These are phyloP conservation scores for Umbelopsis sp. DNA, from an alignment of 192 early-diverging fungal genomes.

Conservation along the genomic window DNA sequence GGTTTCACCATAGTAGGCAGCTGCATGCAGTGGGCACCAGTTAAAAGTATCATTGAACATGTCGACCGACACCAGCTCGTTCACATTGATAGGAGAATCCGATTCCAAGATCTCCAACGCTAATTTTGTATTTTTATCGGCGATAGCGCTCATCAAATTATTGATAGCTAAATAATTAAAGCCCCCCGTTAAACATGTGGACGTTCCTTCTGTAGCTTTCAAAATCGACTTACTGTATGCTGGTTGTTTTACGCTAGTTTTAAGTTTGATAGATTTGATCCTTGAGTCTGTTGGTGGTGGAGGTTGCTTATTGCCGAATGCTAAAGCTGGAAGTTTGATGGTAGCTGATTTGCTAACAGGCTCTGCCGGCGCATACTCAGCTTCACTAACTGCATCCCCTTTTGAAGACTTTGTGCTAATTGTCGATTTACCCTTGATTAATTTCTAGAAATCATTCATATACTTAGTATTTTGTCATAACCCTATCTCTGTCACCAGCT, in stretches of 20 bases:
- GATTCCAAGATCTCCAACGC: slow-evolving; percentile 20
- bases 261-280: slow-evolving; percentile 9
- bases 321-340: slow-evolving; percentile 6
- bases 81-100: slow-evolving; percentile 21
- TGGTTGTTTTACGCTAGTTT: background rate
- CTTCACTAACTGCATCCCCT: background rate
- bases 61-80: slow-evolving; percentile 28
- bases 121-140: slow-evolving; percentile 14
- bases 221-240: background rate
- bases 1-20: slow-evolving; percentile 76
- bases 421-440: slow-evolving; percentile 19
- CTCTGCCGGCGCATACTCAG: background rate
- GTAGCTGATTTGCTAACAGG: background rate
- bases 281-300: background rate
- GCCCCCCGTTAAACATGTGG: too few species aligned
- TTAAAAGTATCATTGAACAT: slow-evolving; percentile 64
- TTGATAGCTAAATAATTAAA: slow-evolving; percentile 5
- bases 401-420: background rate
- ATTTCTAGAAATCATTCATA: slow-evolving; percentile 28
- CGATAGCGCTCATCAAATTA: slow-evolving; percentile 16
- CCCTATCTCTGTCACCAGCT: background rate
- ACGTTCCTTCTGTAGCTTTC: too few species aligned
- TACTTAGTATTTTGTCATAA: background rate
- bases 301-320: background rate
- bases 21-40: slow-evolving; percentile 87